Percentiles rank a stretch among this genome's conserved stretches.
Evolutionary conservation across 768 basidiomycete genomes (phyloP).

Genomic region (Leccinum incarnatum): DNA sequence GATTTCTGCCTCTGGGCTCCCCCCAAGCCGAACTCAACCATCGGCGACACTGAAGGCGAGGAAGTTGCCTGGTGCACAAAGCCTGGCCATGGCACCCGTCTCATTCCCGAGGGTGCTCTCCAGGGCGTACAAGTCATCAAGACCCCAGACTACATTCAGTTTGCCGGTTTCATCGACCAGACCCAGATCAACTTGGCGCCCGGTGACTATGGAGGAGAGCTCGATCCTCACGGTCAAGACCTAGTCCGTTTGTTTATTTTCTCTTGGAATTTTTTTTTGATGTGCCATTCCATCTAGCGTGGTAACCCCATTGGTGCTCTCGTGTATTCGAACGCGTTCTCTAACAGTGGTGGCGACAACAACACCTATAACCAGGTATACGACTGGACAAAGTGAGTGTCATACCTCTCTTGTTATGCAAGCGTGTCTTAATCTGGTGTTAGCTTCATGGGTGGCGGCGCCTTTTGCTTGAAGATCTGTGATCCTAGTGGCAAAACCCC

Average conservation of each 20-base stretch:
- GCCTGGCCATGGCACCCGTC: constrained; percentile 64
- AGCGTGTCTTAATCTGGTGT: constrained; percentile 19
- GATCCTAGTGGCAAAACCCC: constrained; percentile 53
- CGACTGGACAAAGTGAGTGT: constrained; percentile 69
- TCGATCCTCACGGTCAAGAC: constrained; percentile 76
- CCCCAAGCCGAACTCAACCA: constrained; percentile 44
- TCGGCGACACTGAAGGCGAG: constrained; percentile 66
- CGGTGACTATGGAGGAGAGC: constrained; percentile 70
- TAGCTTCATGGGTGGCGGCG: constrained; percentile 64
- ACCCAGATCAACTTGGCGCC: constrained; percentile 48
- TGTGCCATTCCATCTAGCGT: constrained; percentile 38
- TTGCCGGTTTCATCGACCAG: constrained; percentile 70
- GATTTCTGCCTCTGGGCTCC: constrained; percentile 75
- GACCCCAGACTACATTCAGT: constrained; percentile 57
- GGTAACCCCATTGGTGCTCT: constrained; percentile 82
- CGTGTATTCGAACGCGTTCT: constrained; percentile 60
- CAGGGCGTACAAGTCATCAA: constrained; percentile 61
- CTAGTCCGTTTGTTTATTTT: constrained; percentile 32
- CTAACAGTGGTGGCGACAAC: constrained; percentile 42
- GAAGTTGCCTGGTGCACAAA: constrained; percentile 81
- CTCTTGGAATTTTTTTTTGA: constrained; percentile 6
- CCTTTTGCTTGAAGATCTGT: constrained; percentile 74
- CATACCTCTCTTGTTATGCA: neutral
- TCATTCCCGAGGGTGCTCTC: constrained; percentile 67
- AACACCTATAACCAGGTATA: constrained; percentile 50